Evolutionary conservation across 2,329 filamentous ascomycete genomes (phyloP).

Genomic region (Aspergillus udagawae): DNA sequence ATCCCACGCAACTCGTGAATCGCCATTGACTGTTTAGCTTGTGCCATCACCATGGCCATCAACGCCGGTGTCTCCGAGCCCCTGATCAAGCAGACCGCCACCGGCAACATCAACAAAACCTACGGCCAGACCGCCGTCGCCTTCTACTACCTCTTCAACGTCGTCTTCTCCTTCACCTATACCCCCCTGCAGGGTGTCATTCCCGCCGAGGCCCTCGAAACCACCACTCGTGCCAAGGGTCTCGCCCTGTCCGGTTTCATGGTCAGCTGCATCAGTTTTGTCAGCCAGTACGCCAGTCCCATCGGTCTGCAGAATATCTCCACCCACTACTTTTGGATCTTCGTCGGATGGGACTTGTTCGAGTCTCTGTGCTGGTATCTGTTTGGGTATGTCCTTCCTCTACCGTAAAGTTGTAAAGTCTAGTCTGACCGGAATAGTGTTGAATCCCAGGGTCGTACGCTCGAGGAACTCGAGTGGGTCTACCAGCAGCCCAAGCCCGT

Average conservation of each 20-base stretch:
- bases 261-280: constrained; percentile 45
- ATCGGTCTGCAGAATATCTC: constrained; percentile 45
- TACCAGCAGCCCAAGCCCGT: constrained; percentile 50
- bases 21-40: constrained; percentile 17
- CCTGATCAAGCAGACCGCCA: constrained; percentile 22
- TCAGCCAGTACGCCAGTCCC: constrained; percentile 48
- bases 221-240: constrained; percentile 48
- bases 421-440: constrained; percentile 30
- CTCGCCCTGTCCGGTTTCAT: constrained; percentile 45
- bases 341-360: constrained; percentile 47
- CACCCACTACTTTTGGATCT: constrained; percentile 40
- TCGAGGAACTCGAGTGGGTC: constrained; percentile 50
- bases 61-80: constrained; percentile 45
- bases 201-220: constrained; percentile 47
- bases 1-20: neutral
- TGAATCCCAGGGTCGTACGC: constrained; percentile 48
- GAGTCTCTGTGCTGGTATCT: constrained; percentile 45
- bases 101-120: constrained; percentile 28
- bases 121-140: constrained; percentile 45
- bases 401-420: neutral
- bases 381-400: constrained; percentile 38
- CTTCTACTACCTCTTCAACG: constrained; percentile 49
- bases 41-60: constrained; percentile 41
- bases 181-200: constrained; percentile 49
- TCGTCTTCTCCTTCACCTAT: constrained; percentile 50